phyloP scores from a whole-genome alignment of 192 early-diverging fungal species.

The Glomus cerebriforme region DNA sequence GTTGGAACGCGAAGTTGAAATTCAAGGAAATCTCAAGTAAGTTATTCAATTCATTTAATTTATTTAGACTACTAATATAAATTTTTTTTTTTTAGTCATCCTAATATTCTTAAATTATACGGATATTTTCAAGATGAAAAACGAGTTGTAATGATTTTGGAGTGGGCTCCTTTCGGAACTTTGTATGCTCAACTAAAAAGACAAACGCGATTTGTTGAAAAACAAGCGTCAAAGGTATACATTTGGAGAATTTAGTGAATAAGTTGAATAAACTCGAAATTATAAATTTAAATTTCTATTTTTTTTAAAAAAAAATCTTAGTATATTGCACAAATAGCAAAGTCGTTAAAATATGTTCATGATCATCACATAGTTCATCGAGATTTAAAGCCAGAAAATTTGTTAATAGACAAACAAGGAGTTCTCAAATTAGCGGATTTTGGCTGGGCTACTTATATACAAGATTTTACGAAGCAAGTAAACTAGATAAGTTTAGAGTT shows the following conservation, averaged over 20 bases:
- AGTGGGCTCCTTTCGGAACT: slow-evolving; percentile 90
- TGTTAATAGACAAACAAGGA: slow-evolving; percentile 82
- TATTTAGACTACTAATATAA: neutral
- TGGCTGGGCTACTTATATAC: slow-evolving; percentile 94
- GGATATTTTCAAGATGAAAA: slow-evolving; percentile 96
- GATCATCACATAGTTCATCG: slow-evolving; percentile 89
- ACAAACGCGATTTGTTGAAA: slow-evolving; percentile 72
- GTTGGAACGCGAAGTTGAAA: slow-evolving; percentile 91
- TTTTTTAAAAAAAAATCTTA: too few relatives aligned
- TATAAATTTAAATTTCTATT: too few relatives aligned
- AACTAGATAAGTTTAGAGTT: neutral
- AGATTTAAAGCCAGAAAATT: slow-evolving; percentile 96
- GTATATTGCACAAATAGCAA: slow-evolving; percentile 89
- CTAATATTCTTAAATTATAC: slow-evolving; percentile 90
- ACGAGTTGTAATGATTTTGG: slow-evolving; percentile 89
- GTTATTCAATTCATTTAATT: neutral
- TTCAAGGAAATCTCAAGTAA: slow-evolving; percentile 87
- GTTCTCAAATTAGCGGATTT: slow-evolving; percentile 96
- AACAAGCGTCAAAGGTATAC: slow-evolving; percentile 67
- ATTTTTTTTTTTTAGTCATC: slow-evolving; percentile 59
- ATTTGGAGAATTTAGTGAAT: neutral
- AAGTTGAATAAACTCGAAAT: neutral
- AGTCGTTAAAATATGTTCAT: slow-evolving; percentile 84
- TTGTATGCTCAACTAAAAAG: slow-evolving; percentile 83
- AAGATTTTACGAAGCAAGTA: slow-evolving; percentile 38